These are phyloP conservation scores for Myxozyma melibiosi DNA, from an alignment of 805 yeast species.

Conservation along the genomic window DNA sequence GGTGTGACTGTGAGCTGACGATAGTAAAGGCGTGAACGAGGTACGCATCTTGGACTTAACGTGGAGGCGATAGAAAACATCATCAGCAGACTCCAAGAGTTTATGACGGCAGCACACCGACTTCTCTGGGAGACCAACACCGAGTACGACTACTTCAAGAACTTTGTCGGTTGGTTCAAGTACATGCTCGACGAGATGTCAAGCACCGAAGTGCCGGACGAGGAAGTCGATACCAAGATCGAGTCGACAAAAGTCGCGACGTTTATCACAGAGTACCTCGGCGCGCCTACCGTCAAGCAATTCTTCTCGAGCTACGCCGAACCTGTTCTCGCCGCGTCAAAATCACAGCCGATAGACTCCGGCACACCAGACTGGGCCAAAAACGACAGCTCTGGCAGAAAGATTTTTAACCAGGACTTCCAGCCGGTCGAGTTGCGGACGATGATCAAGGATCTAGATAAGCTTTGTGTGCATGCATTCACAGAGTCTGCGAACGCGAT, in stretches of 20 bases:
- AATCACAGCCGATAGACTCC: too few species aligned
- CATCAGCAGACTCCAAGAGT: slow-evolving; percentile 12
- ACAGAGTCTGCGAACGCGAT: slow-evolving; percentile 26
- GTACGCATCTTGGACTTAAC: slow-evolving; percentile 30
- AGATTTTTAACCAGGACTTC: background rate
- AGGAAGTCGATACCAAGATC: slow-evolving; percentile 14
- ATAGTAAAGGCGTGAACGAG: slow-evolving; percentile 31
- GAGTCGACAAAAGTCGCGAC: slow-evolving; percentile 24
- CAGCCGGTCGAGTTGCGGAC: slow-evolving; percentile 3
- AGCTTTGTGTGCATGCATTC: slow-evolving; percentile 14
- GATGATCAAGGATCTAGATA: background rate
- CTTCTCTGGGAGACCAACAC: slow-evolving; percentile 25
- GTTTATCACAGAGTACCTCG: slow-evolving; percentile 17
- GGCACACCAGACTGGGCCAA: too few species aligned
- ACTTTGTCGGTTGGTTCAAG: slow-evolving; percentile 31
- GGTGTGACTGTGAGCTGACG: background rate
- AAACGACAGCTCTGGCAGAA: background rate
- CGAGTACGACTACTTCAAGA: slow-evolving; percentile 22
- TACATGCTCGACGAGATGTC: slow-evolving; percentile 15
- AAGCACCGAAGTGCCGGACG: slow-evolving; percentile 4
- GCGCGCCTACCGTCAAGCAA: slow-evolving; percentile 2
- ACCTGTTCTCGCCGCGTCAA: too few species aligned
- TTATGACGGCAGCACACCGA: slow-evolving; percentile 15
- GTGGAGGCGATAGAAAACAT: slow-evolving; percentile 19
- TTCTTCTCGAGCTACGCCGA: background rate